phyloP scores from a whole-genome alignment of 148 eudicot species.

The Camellia sinensis region DNA sequence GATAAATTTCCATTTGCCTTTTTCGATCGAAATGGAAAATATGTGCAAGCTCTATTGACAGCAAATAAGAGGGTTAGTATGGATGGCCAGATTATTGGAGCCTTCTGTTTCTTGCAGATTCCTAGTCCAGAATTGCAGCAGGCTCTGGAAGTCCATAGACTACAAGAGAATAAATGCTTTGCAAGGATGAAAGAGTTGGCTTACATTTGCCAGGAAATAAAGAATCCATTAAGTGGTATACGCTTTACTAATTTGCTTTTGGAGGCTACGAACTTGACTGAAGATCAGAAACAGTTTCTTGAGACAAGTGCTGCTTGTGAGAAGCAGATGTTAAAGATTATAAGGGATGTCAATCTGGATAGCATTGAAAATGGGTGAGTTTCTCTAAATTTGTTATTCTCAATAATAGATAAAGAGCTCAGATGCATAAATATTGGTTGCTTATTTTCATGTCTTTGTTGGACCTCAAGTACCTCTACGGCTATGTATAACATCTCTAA shows the following conservation, averaged over 20 bases:
- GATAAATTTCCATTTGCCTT: constrained; percentile 75
- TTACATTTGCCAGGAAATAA: constrained; percentile 78
- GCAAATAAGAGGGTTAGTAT: constrained; percentile 76
- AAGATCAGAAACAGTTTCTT: constrained; percentile 82
- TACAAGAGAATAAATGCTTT: constrained; percentile 56
- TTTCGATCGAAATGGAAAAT: constrained; percentile 59
- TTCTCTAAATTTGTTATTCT: background rate
- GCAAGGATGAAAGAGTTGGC: constrained; percentile 77
- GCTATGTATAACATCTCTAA: no score
- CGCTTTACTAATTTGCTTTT: constrained; percentile 69
- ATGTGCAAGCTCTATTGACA: constrained; percentile 80
- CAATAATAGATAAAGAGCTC: background rate
- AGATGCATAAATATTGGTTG: background rate
- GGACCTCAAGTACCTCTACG: no score
- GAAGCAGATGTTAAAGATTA: constrained; percentile 78
- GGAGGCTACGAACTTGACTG: constrained; percentile 64
- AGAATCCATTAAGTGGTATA: constrained; percentile 79
- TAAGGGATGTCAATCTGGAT: constrained; percentile 66
- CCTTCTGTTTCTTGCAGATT: constrained; percentile 91
- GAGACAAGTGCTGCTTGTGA: constrained; percentile 79
- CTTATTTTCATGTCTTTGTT: no score
- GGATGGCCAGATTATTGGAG: constrained; percentile 71
- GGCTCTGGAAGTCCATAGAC: constrained; percentile 63
- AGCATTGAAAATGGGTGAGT: constrained; percentile 76
- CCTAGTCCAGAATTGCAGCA: constrained; percentile 83